phyloP scores from a whole-genome alignment of 148 eudicot genomes.

The Selenicereus undatus region DNA sequence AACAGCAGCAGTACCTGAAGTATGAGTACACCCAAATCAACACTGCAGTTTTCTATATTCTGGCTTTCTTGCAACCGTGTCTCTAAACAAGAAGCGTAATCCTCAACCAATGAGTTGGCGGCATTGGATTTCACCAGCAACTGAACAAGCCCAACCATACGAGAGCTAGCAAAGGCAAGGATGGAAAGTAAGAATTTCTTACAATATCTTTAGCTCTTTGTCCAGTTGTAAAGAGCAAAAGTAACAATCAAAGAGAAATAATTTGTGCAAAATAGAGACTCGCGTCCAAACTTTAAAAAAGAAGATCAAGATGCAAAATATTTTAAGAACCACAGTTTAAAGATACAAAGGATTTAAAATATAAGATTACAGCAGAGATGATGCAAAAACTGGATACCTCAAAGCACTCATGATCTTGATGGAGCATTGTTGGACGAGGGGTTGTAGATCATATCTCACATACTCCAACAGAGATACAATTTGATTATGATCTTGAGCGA shows the following conservation, averaged over 20 bases:
- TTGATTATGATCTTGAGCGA: conserved; percentile 94
- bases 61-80: conserved; percentile 81
- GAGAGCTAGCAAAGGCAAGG: conserved; percentile 48
- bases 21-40: conserved; percentile 88
- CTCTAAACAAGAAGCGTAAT: conserved; percentile 96
- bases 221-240: background rate
- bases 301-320: background rate
- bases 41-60: conserved; percentile 64
- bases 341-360: background rate
- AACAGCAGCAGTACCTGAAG: conserved; percentile 51
- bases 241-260: background rate
- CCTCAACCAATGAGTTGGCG: conserved; percentile 78
- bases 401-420: conserved; percentile 79
- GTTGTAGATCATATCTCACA: conserved; percentile 89
- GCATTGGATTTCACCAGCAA: conserved; percentile 73
- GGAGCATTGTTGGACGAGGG: conserved; percentile 78
- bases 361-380: conserved; percentile 6
- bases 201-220: background rate
- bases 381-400: conserved; percentile 44
- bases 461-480: conserved; percentile 83
- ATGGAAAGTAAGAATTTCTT: background rate
- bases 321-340: background rate
- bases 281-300: background rate
- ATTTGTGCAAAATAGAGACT: background rate
- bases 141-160: conserved; percentile 84